Evolutionary conservation across 805 yeast species (phyloP), one percentile per base, ranked within the genome.

Genomic region (Candida loeiensis): DNA sequence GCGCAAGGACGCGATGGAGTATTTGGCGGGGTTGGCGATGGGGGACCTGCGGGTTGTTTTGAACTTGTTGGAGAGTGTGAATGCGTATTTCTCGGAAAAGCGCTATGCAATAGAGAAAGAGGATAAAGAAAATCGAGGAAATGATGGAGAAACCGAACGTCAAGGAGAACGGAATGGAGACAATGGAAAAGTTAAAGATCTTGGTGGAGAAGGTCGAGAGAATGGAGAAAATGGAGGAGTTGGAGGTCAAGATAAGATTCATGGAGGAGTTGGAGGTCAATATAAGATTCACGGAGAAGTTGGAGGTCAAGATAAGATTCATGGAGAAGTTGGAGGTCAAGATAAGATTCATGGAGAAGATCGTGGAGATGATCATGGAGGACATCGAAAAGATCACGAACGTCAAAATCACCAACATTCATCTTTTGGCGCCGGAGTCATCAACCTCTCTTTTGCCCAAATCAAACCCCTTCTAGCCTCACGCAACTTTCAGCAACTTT

Each of bases 21-120:
- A 86, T 55, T 64, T 91, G 4, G 82, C 87, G 3, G 79, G 77
- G 33, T 63, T 89, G 6, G 75, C 95, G 0, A 81, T 83, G 48
- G 99, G 99, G 2, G 98, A 93, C 57, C 88, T 95, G 0, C 68
- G 99, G 37, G 76, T 81, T 16, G 93, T 95, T 0, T 64, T 93
- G 19, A 89, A 90, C 46, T 63, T 88, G 33, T 56, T 93, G 28
- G 99, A 91, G 53, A 69, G 89, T 35, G 60, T 82, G 8, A 82
- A 81, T 51, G 77, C 83, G 0, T 75, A 75, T 56, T 63, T 73
- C 36, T 48, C 73, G 29, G 52, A 68, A 2, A 31, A 31, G 13
- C 21, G 26, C n/a, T 48, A 13, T 55, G 28, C 22, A 55, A 53
- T 2, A 40, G 41, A 11, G 16, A 49, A 43, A 43, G 50, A 50